These are phyloP conservation scores for Polytrichum formosum DNA, from an alignment of 225 moss, liverwort and hornwort species.

Conservation along the genomic window DNA sequence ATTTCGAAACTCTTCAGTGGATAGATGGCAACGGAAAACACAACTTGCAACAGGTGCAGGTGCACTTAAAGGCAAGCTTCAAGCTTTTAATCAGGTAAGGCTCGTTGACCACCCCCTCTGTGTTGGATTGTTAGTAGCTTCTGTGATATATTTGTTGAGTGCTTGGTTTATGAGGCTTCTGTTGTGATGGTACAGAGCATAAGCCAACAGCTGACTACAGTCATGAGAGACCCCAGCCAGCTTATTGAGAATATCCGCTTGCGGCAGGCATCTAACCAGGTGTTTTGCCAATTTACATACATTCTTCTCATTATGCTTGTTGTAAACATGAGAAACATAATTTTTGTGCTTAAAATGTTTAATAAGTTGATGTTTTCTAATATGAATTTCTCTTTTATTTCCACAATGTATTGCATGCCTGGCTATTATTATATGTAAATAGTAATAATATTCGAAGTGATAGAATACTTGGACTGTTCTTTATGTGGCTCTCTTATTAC, in stretches of 20 bases:
- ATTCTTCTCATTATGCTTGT: slow-evolving; percentile 1
- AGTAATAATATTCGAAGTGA: too few species aligned
- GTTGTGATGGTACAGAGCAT: slow-evolving; percentile 42
- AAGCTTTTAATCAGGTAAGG: slow-evolving; percentile 63
- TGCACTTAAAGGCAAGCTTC: slow-evolving; percentile 55
- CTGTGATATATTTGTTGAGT: background rate
- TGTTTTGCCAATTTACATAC: slow-evolving; percentile 6
- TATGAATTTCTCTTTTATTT: too few species aligned
- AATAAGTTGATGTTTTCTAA: too few species aligned
- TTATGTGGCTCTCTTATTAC: too few species aligned
- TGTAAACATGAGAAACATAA: too few species aligned
- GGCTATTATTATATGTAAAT: too few species aligned
- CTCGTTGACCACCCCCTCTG: background rate
- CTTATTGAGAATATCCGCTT: slow-evolving; percentile 44
- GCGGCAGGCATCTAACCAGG: slow-evolving; percentile 34
- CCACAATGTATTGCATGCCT: too few species aligned
- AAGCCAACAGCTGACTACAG: slow-evolving; percentile 49
- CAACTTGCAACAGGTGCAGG: slow-evolving; percentile 69
- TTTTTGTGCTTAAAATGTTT: too few species aligned
- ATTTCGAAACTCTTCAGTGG: slow-evolving; percentile 59
- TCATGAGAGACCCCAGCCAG: slow-evolving; percentile 47
- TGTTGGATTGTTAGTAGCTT: background rate
- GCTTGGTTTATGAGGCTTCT: background rate
- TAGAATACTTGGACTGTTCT: too few species aligned
- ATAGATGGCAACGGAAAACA: slow-evolving; percentile 74